These are phyloP conservation scores for Endotrypanum monterogeii DNA, from an alignment of 208 protist species.

Conservation along the genomic window DNA sequence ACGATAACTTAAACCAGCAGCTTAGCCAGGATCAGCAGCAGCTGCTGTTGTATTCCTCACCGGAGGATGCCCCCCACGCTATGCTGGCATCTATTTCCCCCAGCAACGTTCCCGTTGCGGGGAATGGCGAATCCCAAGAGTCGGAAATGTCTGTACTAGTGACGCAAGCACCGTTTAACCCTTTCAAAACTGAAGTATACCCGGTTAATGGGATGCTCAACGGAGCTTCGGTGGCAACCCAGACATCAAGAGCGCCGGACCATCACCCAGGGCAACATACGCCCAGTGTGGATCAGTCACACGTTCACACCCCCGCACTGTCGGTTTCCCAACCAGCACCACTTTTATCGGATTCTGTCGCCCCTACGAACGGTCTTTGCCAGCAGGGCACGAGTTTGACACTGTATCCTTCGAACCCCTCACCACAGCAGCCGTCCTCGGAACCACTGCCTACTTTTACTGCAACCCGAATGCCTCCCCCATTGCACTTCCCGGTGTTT, in stretches of 20 bases:
- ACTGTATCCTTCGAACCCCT: neutral
- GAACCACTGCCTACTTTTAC: neutral
- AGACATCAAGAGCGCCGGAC: neutral
- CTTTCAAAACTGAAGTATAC: neutral
- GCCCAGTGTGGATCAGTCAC: neutral
- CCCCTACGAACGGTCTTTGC: neutral
- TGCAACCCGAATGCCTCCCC: constrained; percentile 40
- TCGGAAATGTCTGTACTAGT: neutral
- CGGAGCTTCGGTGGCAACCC: neutral
- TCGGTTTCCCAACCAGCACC: no score
- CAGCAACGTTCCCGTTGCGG: neutral
- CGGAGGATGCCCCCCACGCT: neutral
- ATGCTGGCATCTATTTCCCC: neutral
- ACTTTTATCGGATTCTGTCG: neutral
- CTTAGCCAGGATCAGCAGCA: neutral
- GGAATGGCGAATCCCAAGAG: neutral
- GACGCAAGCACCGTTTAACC: neutral
- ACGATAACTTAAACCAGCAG: neutral
- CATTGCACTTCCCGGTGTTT: constrained; percentile 59
- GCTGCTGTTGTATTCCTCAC: neutral
- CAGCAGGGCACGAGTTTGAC: neutral
- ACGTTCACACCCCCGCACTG: neutral
- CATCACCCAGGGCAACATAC: neutral
- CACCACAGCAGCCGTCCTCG: neutral
- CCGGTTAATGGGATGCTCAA: neutral